Conservation (phyloP, 257 asterid species). For the Fraxinus cuspidata region DNA sequence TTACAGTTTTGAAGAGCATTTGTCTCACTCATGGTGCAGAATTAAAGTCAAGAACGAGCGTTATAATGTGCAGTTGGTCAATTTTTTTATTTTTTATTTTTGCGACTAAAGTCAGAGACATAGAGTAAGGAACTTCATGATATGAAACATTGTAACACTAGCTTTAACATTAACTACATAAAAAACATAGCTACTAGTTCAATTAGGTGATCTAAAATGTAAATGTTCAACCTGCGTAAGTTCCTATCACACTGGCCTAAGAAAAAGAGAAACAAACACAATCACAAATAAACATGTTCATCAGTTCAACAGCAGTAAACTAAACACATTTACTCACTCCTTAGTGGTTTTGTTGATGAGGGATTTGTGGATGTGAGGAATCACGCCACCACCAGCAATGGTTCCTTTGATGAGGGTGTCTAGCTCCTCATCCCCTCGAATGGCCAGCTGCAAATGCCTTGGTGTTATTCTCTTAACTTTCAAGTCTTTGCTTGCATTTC, state of each 20-base stretch:
- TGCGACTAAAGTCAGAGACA: too few species aligned
- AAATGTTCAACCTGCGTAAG: conserved; percentile 4
- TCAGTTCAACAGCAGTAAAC: conserved; percentile 7
- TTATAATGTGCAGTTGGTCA: too few species aligned
- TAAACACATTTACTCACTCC: conserved; percentile 45
- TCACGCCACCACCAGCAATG: conserved; percentile 97
- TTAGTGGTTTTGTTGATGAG: conserved; percentile 97
- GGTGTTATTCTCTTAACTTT: conserved; percentile 97
- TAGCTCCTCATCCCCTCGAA: conserved; percentile 96
- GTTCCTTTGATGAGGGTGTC: conserved; percentile 95
- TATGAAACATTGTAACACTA: conserved; percentile 10
- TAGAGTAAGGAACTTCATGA: too few species aligned
- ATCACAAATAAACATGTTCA: conserved; percentile 18
- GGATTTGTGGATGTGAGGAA: conserved; percentile 97
- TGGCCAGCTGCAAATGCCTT: conserved; percentile 86
- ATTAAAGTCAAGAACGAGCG: too few species aligned
- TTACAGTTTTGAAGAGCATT: too few species aligned
- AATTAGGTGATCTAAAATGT: conserved; percentile 11
- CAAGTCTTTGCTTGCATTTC: conserved; percentile 94
- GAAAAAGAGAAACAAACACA: conserved; percentile 13
- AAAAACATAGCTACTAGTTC: conserved; percentile 21
- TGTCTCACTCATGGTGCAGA: too few species aligned
- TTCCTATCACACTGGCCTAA: conserved; percentile 29
- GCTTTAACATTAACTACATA: conserved; percentile 24
- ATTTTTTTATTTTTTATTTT: too few species aligned